phyloP scores from a whole-genome alignment of 2,329 filamentous ascomycete species.

The Fusarium sulawesiense region DNA sequence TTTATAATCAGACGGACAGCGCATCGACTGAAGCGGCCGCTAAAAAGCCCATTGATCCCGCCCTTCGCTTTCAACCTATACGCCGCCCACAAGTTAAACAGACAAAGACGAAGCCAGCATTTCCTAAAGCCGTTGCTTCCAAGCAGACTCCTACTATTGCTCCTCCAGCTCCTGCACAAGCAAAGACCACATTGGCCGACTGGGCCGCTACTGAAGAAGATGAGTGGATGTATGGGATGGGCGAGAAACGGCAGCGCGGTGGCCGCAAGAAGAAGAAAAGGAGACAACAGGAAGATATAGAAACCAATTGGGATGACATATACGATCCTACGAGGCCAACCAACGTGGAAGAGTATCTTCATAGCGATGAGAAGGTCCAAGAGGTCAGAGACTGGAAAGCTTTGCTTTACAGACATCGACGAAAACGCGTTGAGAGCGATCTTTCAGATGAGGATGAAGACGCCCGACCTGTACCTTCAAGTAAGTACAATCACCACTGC shows the following conservation, averaged over 20 bases:
- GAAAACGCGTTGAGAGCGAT: conserved; percentile 56
- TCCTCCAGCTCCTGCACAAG: conserved; percentile 52
- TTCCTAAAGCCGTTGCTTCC: conserved; percentile 58
- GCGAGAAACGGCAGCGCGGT: conserved; percentile 77
- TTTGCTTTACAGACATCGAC: conserved; percentile 77
- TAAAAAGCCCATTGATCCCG: conserved; percentile 71
- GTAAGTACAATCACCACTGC: conserved; percentile 44
- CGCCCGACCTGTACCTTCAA: conserved; percentile 45
- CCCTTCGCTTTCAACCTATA: conserved; percentile 88
- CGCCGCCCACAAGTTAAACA: conserved; percentile 76
- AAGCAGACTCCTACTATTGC: conserved; percentile 49
- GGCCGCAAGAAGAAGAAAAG: conserved; percentile 82
- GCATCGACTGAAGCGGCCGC: conserved; percentile 57
- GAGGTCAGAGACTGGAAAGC: conserved; percentile 90
- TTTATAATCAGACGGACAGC: conserved; percentile 70
- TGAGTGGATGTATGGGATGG: conserved; percentile 75
- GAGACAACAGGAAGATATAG: conserved; percentile 62
- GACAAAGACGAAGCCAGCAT: conserved; percentile 69
- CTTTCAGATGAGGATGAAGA: conserved; percentile 52
- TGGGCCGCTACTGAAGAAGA: conserved; percentile 84
- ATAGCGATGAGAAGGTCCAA: conserved; percentile 83
- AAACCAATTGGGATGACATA: conserved; percentile 90
- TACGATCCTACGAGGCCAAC: conserved; percentile 88
- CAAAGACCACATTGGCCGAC: conserved; percentile 80
- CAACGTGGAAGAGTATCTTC: conserved; percentile 84